A percentile compares a stretch with the other conserved stretches of the same genome.
phyloP scores from a whole-genome alignment of 805 yeast genomes.

The Lipomyces sp. region DNA sequence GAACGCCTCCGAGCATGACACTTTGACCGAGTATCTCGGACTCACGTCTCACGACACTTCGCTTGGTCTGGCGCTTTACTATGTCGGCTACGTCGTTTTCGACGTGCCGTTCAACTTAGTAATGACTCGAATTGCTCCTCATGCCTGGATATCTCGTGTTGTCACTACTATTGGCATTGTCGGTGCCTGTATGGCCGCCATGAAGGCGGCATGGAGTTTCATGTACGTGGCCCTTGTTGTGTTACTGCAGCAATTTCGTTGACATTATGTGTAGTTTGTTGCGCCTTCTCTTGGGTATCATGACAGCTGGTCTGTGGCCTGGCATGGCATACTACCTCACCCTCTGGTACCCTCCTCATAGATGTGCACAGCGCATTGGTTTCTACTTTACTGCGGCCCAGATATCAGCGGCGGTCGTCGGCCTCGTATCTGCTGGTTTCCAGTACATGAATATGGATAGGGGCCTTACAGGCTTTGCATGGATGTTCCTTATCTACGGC shows the following conservation, averaged over 20 bases:
- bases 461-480: conserved; percentile 83
- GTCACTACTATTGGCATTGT: conserved; percentile 77
- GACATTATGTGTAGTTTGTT: conserved; percentile 40
- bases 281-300: conserved; percentile 74
- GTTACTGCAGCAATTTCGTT: conserved; percentile 51
- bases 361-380: conserved; percentile 79
- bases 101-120: conserved; percentile 86
- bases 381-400: conserved; percentile 92
- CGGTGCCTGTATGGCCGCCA: conserved; percentile 71
- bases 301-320: conserved; percentile 76
- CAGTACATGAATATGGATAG: conserved; percentile 75
- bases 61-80: conserved; percentile 78
- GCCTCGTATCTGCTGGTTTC: conserved; percentile 84
- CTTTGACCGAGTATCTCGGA: conserved; percentile 65
- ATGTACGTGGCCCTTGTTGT: conserved; percentile 18
- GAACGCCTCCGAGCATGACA: conserved; percentile 75
- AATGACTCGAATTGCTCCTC: conserved; percentile 85
- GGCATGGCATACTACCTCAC: conserved; percentile 81
- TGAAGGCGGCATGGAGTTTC: conserved; percentile 61
- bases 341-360: conserved; percentile 80
- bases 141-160: conserved; percentile 81
- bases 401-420: conserved; percentile 86
- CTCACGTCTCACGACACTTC: conserved; percentile 64
- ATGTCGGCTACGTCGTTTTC: conserved; percentile 80
- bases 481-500: conserved; percentile 84